Evolutionary conservation across 306 rosid species (phyloP), one percentile per base, ranked within the genome.

Genomic region (Arachis stenosperma): DNA sequence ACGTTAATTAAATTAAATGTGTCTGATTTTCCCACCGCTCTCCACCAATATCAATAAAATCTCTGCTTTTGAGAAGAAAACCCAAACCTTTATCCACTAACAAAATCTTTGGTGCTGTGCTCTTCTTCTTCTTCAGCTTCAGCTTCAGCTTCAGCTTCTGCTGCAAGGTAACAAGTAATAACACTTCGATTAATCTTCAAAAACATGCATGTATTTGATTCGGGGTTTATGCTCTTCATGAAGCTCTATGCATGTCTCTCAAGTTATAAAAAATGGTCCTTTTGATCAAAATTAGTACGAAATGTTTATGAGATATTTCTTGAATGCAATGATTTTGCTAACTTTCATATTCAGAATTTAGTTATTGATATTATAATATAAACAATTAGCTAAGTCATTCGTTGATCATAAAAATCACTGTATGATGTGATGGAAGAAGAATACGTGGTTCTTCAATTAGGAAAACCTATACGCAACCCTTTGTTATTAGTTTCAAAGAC

Each of bases 151-250:
- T 65, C 68, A n/a, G 7, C 75, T 29, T 71, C 67, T 7, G 76
- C 75, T 36, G 7, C 73, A 77, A 72, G 82, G 85, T 77, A 67
- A 13, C 5, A 52, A 14, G 85, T 77, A 67, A 13, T 12, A 52
- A 14, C 6, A 57, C 61, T 42, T 39, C 0, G 53, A 75, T 61
- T 29, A 6, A 47, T 78, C 37, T 33, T 33, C 37, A 33, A 48
- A 61, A 73, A 2, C 37, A 33, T 33, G 37, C 37, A 33, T 33
- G 37, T 33, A 4, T 33, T 33, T 78, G 68, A 47, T 53, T 59
- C 9, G 14, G 52, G 37, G 37, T 33, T 33, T 33, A 33, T 33
- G 37, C 37, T 33, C 69, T 55, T 46, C 5, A 14, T 57, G 27
- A 22, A 71, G 27, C 22, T 63, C 36, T 44, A 40, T 33, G 59